These are phyloP conservation scores for Aspergillus baeticus DNA, from an alignment of 495 filamentous ascomycete genomes.

Conservation along the genomic window DNA sequence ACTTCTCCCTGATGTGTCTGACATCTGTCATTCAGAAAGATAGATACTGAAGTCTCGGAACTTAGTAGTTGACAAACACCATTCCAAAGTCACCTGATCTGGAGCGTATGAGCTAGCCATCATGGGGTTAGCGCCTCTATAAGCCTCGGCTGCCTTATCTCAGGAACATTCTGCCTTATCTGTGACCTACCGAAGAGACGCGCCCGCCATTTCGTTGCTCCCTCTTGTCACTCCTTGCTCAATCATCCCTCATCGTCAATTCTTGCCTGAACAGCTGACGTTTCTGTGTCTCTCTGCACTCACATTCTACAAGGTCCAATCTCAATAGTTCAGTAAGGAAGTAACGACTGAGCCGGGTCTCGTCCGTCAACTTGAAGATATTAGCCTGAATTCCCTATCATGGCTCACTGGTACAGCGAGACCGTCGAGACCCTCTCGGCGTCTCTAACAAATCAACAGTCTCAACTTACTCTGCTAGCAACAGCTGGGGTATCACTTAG, in stretches of 20 bases:
- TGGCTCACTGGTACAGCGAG: conserved; percentile 38
- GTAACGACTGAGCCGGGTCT: background rate
- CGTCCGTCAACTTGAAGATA: background rate
- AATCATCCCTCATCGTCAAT: background rate
- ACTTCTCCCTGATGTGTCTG: too few relatives aligned
- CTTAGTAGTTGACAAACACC: too few relatives aligned
- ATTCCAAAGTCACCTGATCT: background rate
- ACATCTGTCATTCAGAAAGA: too few relatives aligned
- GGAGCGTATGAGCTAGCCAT: background rate
- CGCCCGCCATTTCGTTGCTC: background rate
- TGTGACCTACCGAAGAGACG: background rate
- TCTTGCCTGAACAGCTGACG: background rate
- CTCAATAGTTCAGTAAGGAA: background rate
- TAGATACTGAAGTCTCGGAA: too few relatives aligned
- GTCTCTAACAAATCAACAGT: conserved; percentile 36
- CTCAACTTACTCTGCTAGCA: conserved; percentile 41
- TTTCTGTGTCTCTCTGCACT: background rate
- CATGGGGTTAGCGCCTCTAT: background rate
- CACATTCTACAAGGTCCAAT: background rate
- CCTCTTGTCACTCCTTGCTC: background rate
- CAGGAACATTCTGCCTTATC: background rate
- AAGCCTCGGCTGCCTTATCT: background rate
- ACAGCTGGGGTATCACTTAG: conserved; percentile 42
- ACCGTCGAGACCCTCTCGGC: conserved; percentile 40
- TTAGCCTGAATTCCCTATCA: conserved; percentile 3